Evolutionary conservation across 352 stramenopile species (phyloP), one percentile per base, ranked within the genome.

Genomic region (Phytophthora citrophthora): DNA sequence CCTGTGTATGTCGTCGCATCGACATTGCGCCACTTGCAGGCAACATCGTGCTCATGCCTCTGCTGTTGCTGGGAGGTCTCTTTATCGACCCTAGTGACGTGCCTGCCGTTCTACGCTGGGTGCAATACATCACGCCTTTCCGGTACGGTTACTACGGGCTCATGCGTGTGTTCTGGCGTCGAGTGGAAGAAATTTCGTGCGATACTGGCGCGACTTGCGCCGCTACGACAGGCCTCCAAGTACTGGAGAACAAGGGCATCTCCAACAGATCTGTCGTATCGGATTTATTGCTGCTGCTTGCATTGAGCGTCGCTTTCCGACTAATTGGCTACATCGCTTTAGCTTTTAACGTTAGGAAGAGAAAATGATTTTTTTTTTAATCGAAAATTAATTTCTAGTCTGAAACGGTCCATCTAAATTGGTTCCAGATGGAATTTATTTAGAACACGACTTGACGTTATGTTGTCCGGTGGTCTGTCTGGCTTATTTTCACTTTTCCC

Each of bases 81-180:
- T 78, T 88, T 55, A 46, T 88, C 41, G 76, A 76, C 57, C 50
- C 72, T 0, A 61, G 69, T 24, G 65, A 79, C 43, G 68, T 71
- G 3, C 77, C 72, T 16, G 70, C 38, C 1, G 74, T 77, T 51
- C 64, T 87, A 13, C 52, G 62, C 6, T 88, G 79, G 79, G 60
- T 88, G 27, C 52, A 77, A 53, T 81, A 78, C 64, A 68, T 88
- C 20, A 84, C 79, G 24, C 77, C 74, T 29, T 68, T 88, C 56
- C 71, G 74, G 36, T 88, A 81, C 54, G 68, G 74, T 32, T 86
- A 77, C 59, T 77, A 81, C 24, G 79, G 61, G 1, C 31, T 83
- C 23, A 86, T 83, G 68, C 76, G 76, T 3, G 64, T 76, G 18
- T 85, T 72, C 59, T 88, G 77, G 76, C 56, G 54, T 12, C 39